Base-by-base conservation (phyloP, 164 flowering plant species). In the Magnolia officinalis region DNA sequence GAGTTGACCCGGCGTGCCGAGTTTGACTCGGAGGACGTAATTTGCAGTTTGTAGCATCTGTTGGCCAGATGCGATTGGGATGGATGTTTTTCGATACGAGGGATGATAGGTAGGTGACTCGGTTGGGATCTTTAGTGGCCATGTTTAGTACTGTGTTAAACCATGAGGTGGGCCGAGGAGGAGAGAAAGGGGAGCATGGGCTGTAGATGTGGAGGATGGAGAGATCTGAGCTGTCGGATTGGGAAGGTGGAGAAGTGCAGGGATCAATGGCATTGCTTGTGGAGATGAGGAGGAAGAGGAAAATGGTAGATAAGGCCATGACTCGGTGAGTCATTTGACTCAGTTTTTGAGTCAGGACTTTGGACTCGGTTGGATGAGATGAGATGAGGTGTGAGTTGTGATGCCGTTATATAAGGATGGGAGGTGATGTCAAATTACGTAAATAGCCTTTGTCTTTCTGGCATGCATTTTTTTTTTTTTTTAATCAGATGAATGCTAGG, bases 1-100 rank as follows among this genome's bases (percentile, higher is more conserved):
- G 82, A 85, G 83, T 73, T 94, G 97, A 10, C 90, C 90, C 65
- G 99, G 99, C 3, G 92, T 88, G 8, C 99, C 99, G 23, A 96
- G 63, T 70, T 87, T 89, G 81, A 78, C 89, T 50, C 92, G 89
- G 75, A 90, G 90, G 13, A 92, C 87, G 70, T 91, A 96, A 84
- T 89, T 94, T 31, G 89, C 96, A 0, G 82, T 75, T 83, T 88
- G 86, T 21, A 92, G 68, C n/a, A 85, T 78, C 37, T 89, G 90
- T 50, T 86, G 92, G 23, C 93, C 98, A 0, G 98, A 82, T 1
- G 91, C 98, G 20, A 94, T 82, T 0, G 97, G 97, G 66, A 82
- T 90, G 0, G 85, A 64, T 0, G 82, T 85, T 83, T n/a, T 90
- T 67, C 78, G 16, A 86, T 18, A 75, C 81, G 0, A 92, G 84